Evolutionary conservation across 768 basidiomycete genomes (phyloP).

Genomic region (Plicaturopsis crispa): DNA sequence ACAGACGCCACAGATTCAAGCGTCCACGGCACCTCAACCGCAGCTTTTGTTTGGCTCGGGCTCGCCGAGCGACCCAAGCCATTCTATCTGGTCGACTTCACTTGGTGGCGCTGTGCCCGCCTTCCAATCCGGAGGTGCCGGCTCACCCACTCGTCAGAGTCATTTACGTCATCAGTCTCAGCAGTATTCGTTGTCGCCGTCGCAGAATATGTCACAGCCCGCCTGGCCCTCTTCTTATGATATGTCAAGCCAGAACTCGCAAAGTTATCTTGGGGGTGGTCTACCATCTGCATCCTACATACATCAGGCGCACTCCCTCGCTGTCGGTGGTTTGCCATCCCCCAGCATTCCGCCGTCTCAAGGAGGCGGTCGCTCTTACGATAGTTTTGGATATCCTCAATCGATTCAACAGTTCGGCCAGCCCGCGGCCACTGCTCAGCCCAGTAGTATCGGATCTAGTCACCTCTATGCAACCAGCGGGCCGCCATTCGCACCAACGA

Average conservation of each 20-base stretch:
- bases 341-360: constrained; percentile 17
- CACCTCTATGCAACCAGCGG: constrained; percentile 6
- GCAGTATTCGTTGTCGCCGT: constrained; percentile 14
- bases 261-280: constrained; percentile 17
- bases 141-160: background rate
- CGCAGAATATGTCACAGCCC: constrained; percentile 24
- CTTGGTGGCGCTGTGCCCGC: constrained; percentile 31
- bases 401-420: constrained; percentile 17
- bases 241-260: constrained; percentile 21
- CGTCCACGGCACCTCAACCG: constrained; percentile 27
- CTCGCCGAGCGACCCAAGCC: constrained; percentile 28
- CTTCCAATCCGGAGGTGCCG: constrained; percentile 8
- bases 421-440: constrained; percentile 12
- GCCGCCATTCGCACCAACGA: constrained; percentile 12
- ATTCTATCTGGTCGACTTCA: constrained; percentile 65
- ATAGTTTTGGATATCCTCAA: constrained; percentile 20
- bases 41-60: constrained; percentile 48
- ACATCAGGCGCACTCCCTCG: constrained; percentile 10
- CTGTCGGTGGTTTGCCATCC: constrained; percentile 15
- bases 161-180: constrained; percentile 18
- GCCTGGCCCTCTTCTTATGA: constrained; percentile 28
- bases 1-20: constrained; percentile 9
- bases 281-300: constrained; percentile 12
- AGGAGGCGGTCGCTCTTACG: constrained; percentile 15
- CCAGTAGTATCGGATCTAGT: constrained; percentile 9